Evolutionary conservation across 2,329 filamentous ascomycete genomes (phyloP), one percentile per base, ranked within the genome.

Genomic region (Epichloe bromicola): DNA sequence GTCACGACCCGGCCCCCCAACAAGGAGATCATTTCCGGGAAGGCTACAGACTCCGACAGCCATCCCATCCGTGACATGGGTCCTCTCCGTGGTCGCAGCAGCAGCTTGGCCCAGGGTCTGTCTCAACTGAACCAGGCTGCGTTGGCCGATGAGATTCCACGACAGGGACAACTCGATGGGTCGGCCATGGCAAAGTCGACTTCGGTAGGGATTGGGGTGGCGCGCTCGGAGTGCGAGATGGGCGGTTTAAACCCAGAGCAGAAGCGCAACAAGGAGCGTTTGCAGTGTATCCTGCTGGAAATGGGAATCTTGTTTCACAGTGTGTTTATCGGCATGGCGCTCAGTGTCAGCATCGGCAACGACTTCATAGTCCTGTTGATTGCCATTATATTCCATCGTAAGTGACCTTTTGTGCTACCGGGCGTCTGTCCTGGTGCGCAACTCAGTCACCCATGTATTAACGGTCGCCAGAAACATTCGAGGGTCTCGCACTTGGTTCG

Each of bases 251-350:
- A 63, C 48, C 60, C 76, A 47, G 73, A 85, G 63, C 72, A 83
- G 66, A 74, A 79, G 56, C 61, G 66, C 54, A 80, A 83, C 59
- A 78, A 83, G 51, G 76, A 84, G 58, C 77, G 88, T 57, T 71
- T 90, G 11, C 86, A 90, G 65, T 89, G 85, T 57, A 74, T 90
- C 52, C 74, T 90, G 51, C 76, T 90, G 15, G 86, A 91, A 68
- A 83, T 85, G 30, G 86, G 86, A 30, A 90, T 90, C 57, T 58
- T 68, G 43, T 68, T 68, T 50, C 66, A 68, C 58, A 86, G 81
- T 61, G 74, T 90, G 54, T 91, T 91, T 61, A 90, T 91, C 57
- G 86, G 86, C 54, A 89, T 90, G 84, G 85, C 86, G 3, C 74
- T 91, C 41, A 87, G 83, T 34, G 86, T 91, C 7, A 82, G 86